A percentile compares a stretch with the other conserved stretches of the same genome.
Evolutionary conservation across 257 asterid genomes (phyloP).

Genomic region (Solanum bulbocastanum): DNA sequence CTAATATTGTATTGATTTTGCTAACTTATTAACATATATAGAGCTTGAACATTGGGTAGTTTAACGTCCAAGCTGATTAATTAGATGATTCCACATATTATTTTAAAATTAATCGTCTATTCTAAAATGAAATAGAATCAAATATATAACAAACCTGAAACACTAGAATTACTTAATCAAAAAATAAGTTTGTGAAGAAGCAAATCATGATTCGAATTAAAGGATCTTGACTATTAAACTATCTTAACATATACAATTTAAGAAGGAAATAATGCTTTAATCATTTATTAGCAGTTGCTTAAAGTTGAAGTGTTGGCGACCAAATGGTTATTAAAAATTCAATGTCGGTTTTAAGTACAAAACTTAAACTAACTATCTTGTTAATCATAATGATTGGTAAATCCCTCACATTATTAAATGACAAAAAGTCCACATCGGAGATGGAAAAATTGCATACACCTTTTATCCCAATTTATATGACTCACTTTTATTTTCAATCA

Average conservation of each 20-base stretch:
- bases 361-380: background rate
- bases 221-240: background rate
- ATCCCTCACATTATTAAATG: background rate
- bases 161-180: too few species aligned
- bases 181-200: too few species aligned
- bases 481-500: too few species aligned
- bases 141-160: too few species aligned
- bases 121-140: too few species aligned
- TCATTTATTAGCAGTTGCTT: background rate
- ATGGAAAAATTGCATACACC: background rate
- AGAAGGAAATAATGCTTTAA: background rate
- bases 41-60: background rate
- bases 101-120: background rate
- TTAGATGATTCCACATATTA: background rate
- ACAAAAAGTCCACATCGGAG: background rate
- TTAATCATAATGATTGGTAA: slow-evolving; percentile 12
- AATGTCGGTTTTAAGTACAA: background rate
- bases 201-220: too few species aligned
- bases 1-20: background rate
- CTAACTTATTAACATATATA: background rate
- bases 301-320: background rate
- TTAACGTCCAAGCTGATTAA: too few species aligned
- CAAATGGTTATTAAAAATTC: background rate
- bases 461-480: accelerated
- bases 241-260: background rate